These are phyloP conservation scores for Lupinus albus DNA, from an alignment of 306 rosid genomes.

Conservation along the genomic window DNA sequence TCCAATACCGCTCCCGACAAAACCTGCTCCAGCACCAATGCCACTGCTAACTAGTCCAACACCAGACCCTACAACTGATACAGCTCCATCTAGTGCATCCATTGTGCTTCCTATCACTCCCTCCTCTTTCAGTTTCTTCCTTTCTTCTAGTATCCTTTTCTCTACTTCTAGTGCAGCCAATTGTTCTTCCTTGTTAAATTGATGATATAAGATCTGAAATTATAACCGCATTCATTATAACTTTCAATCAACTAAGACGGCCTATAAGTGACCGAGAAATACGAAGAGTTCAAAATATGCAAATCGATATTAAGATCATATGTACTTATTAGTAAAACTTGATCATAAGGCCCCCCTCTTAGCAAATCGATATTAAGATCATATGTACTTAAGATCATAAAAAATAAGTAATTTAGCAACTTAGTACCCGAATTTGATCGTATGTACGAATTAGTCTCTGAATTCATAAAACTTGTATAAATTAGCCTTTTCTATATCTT, in stretches of 20 bases:
- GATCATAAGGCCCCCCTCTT: too few species aligned
- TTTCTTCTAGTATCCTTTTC: constrained; percentile 63
- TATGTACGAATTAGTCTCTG: too few species aligned
- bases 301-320: not conserved
- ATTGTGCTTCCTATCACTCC: constrained; percentile 85
- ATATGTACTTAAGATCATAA: too few species aligned
- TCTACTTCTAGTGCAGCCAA: constrained; percentile 70
- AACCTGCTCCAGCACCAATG: constrained; percentile 35
- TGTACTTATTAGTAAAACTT: too few species aligned
- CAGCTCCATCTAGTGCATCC: constrained; percentile 81
- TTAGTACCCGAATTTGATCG: not conserved
- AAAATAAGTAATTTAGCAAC: not conserved
- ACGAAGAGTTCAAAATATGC: not conserved
- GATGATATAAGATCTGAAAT: constrained; percentile 65
- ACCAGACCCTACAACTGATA: constrained; percentile 65
- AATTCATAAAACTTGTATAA: too few species aligned
- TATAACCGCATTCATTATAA: constrained; percentile 12
- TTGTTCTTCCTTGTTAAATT: constrained; percentile 82
- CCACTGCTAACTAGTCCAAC: constrained; percentile 63
- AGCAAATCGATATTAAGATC: not conserved
- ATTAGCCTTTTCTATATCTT: too few species aligned
- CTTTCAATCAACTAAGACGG: constrained; percentile 15
- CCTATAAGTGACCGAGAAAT: not conserved
- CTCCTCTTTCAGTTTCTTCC: constrained; percentile 69
- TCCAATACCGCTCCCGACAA: constrained; percentile 64